Percentiles rank a stretch among this genome's conserved stretches.
Conservation (phyloP, 202 grass and related monocot genomes). For the Setaria viridis region DNA sequence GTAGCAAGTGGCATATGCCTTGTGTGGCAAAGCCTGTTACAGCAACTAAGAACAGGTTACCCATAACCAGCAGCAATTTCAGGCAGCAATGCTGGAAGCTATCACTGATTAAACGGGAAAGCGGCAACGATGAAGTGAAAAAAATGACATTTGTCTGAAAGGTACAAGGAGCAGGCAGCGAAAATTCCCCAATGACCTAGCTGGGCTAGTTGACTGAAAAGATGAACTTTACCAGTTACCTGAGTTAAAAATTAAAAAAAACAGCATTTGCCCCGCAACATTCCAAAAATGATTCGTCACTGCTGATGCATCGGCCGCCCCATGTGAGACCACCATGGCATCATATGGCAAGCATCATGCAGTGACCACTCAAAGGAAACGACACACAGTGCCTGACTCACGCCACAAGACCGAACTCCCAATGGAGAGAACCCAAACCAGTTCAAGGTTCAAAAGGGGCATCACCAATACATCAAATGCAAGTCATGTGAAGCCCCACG, state of each 20-base stretch:
- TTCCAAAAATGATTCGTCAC: constrained; percentile 24
- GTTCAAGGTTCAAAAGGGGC: background rate
- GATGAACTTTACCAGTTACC: constrained; percentile 39
- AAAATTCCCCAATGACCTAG: background rate
- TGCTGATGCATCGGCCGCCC: background rate
- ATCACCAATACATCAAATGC: background rate
- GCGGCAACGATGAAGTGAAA: constrained; percentile 14
- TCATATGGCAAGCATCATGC: constrained; percentile 37
- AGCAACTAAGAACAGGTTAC: constrained; percentile 19
- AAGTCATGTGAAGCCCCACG: background rate
- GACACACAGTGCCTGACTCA: constrained; percentile 11
- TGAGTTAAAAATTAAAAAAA: background rate
- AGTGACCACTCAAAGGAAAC: constrained; percentile 25
- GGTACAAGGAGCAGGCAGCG: background rate
- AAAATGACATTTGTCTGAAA: background rate
- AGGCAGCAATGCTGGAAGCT: constrained; percentile 36
- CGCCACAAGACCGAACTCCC: constrained; percentile 8
- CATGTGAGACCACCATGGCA: constrained; percentile 39
- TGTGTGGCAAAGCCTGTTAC: constrained; percentile 6
- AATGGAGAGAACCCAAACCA: constrained; percentile 28
- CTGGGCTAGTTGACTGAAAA: constrained; percentile 30
- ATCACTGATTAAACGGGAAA: constrained; percentile 35
- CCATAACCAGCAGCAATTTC: constrained; percentile 44
- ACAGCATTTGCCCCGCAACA: constrained; percentile 8
- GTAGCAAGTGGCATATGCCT: background rate